phyloP scores from a whole-genome alignment of 2,329 filamentous ascomycete species.

The Diaporthe destruens region DNA sequence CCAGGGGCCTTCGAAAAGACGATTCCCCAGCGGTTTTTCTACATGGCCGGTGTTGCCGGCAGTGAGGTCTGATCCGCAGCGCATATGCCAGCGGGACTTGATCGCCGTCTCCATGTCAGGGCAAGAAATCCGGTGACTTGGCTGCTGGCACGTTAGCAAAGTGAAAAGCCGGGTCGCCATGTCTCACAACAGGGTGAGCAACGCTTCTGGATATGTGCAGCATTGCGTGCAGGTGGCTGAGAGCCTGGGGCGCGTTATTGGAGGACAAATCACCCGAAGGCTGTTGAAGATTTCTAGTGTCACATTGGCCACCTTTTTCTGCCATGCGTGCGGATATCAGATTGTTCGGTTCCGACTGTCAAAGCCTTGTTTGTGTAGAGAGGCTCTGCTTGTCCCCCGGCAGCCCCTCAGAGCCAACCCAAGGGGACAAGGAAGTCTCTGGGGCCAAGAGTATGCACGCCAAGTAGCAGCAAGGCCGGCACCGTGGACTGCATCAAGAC shows the following conservation, averaged over 20 bases:
- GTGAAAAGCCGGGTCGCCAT: conserved; percentile 12
- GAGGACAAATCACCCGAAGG: conserved; percentile 30
- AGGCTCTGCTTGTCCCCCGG: background rate
- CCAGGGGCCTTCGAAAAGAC: background rate
- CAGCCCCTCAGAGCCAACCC: background rate
- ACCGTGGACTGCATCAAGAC: conserved; percentile 13
- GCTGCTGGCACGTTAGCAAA: conserved; percentile 20
- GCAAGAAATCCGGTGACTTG: conserved; percentile 35
- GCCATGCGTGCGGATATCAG: background rate
- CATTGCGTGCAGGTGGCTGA: conserved; percentile 26
- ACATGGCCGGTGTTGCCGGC: background rate
- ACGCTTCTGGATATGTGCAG: conserved; percentile 28
- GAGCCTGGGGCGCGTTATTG: conserved; percentile 28
- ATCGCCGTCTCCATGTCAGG: conserved; percentile 24
- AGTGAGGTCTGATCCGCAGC: conserved; percentile 19
- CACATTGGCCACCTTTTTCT: conserved; percentile 14
- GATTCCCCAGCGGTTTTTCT: background rate
- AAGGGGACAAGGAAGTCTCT: background rate
- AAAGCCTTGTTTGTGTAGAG: background rate
- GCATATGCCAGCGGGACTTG: conserved; percentile 22
- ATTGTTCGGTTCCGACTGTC: background rate
- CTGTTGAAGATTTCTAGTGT: conserved; percentile 10
- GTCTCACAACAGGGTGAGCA: conserved; percentile 28
- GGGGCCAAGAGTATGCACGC: background rate
- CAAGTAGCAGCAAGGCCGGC: conserved; percentile 25